A percentile compares a stretch with the other conserved stretches of the same genome.
Evolutionary conservation across 2,329 filamentous ascomycete species (phyloP).

Genomic region (Dactylellina leptospora): DNA sequence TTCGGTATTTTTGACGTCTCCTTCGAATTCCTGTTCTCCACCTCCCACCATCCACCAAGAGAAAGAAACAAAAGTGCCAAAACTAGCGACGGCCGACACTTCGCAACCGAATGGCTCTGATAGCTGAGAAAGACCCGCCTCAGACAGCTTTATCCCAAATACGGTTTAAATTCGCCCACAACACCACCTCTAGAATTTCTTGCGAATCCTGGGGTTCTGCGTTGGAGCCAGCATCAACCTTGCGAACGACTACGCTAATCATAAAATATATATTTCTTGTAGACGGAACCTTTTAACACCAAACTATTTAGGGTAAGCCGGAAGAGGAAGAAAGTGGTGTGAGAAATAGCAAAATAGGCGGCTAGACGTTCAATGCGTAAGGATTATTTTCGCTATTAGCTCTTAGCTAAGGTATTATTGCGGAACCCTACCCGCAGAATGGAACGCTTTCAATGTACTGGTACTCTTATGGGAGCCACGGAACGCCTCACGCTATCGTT

Average conservation of each 20-base stretch:
- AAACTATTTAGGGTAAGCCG: constrained; percentile 22
- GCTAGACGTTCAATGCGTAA: constrained; percentile 18
- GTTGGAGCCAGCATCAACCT: constrained; percentile 36
- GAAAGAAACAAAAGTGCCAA: constrained; percentile 27
- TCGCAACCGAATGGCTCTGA: constrained; percentile 16
- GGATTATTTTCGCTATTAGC: background rate
- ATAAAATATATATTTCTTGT: constrained; percentile 10
- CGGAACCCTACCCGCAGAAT: constrained; percentile 50
- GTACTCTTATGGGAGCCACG: constrained; percentile 27
- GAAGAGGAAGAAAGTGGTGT: constrained; percentile 22
- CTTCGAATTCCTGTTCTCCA: constrained; percentile 28
- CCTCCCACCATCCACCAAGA: constrained; percentile 14
- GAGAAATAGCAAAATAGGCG: constrained; percentile 8
- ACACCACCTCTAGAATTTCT: constrained; percentile 1
- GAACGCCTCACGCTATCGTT: background rate
- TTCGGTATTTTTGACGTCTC: constrained; percentile 11
- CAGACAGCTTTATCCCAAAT: constrained; percentile 33
- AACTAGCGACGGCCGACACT: constrained; percentile 28
- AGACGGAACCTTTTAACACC: background rate
- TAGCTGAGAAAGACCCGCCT: constrained; percentile 35
- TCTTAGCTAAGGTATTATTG: constrained; percentile 33
- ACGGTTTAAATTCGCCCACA: constrained; percentile 37
- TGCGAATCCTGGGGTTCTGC: constrained; percentile 8
- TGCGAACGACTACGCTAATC: constrained; percentile 42
- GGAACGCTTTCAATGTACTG: constrained; percentile 17